Percentiles rank a stretch among this genome's conserved stretches.
Conservation (phyloP, 129 eudicot species). For the Silybum marianum region DNA sequence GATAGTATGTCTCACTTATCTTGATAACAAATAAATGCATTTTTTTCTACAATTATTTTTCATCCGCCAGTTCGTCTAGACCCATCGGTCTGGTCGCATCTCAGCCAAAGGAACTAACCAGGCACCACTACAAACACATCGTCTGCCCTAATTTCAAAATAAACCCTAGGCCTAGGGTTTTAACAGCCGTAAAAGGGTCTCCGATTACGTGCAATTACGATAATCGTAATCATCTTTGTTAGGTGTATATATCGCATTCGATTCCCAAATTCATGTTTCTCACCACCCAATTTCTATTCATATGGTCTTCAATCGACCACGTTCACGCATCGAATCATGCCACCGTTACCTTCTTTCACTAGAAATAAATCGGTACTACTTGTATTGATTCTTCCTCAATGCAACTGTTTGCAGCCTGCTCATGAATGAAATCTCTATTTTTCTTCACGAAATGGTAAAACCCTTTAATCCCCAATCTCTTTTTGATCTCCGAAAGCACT, state of each 20-base stretch:
- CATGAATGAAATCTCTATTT: conserved; percentile 34
- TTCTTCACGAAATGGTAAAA: conserved; percentile 59
- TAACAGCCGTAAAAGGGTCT: conserved; percentile 19
- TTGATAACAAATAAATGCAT: neutral
- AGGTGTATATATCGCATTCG: conserved; percentile 21
- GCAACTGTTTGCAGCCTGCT: conserved; percentile 23
- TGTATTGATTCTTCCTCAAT: conserved; percentile 7
- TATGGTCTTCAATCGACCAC: conserved; percentile 52
- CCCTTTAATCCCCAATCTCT: conserved; percentile 46
- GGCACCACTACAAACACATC: neutral
- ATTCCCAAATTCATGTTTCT: conserved; percentile 13
- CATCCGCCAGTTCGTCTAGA: neutral
- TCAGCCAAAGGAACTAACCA: neutral
- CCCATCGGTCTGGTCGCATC: neutral
- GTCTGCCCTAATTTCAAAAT: conserved; percentile 26
- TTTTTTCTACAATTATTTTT: neutral
- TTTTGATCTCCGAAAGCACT: conserved; percentile 14
- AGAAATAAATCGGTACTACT: neutral
- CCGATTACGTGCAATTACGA: neutral
- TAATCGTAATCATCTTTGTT: neutral
- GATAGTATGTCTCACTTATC: no score
- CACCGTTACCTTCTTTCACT: conserved; percentile 8
- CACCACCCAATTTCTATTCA: conserved; percentile 12
- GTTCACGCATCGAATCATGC: conserved; percentile 35
- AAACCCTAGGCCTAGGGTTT: conserved; percentile 29